These are phyloP conservation scores for Rusavskia elegans DNA, from an alignment of 495 filamentous ascomycete species.

Conservation along the genomic window DNA sequence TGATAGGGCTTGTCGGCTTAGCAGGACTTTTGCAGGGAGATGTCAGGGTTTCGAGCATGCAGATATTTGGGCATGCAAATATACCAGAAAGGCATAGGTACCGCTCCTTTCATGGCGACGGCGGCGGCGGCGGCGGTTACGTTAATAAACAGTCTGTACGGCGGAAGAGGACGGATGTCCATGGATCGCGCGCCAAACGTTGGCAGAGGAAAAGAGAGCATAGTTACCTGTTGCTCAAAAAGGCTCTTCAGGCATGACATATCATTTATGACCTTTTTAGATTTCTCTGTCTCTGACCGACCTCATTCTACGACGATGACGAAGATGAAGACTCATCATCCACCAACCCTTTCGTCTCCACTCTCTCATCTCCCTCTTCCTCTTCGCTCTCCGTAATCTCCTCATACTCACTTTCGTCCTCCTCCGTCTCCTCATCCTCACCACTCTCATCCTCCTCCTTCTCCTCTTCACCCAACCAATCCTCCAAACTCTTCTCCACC, in stretches of 20 bases:
- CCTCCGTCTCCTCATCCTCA: slow-evolving; percentile 32
- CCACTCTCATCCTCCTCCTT: slow-evolving; percentile 26
- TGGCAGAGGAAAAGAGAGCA: no score
- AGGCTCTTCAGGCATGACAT: neutral
- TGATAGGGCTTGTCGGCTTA: neutral
- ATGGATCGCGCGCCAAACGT: no score
- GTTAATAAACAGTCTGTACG: no score
- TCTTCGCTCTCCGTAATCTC: slow-evolving; percentile 22
- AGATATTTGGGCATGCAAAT: neutral
- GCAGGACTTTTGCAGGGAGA: neutral
- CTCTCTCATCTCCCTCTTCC: slow-evolving; percentile 21
- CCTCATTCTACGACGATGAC: neutral
- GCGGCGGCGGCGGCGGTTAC: no score
- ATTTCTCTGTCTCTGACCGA: neutral
- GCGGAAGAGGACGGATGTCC: no score
- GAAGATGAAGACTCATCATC: neutral
- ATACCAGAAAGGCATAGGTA: neutral
- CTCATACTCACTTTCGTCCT: slow-evolving; percentile 18
- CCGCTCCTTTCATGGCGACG: no score
- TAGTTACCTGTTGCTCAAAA: no score
- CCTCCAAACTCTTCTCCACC: slow-evolving; percentile 57
- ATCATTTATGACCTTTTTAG: neutral
- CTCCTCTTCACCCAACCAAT: slow-evolving; percentile 68
- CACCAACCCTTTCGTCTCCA: slow-evolving; percentile 12
- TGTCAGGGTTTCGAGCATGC: neutral